Evolutionary conservation across 352 stramenopile species (phyloP), one percentile per base, ranked within the genome.

Genomic region (Saprolegnia parasitica): DNA sequence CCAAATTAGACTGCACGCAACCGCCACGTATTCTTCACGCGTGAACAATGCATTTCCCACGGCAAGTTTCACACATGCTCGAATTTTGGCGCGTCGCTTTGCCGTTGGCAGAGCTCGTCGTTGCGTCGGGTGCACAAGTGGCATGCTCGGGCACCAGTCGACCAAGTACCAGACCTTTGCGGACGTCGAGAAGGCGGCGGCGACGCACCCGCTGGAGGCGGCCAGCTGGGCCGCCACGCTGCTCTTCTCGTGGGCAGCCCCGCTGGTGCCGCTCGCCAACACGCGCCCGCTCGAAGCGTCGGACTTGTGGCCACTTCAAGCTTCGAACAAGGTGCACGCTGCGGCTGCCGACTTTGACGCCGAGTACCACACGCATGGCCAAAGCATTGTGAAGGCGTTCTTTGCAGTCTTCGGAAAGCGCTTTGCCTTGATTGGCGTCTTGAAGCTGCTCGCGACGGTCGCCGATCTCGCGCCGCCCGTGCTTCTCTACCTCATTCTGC

Each of bases 181-280:
- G 5, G 39, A 60, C 35, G 24, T 4, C 47, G 60, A 32, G 29
- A 20, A 61, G 26, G 32, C 10, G 10, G 6, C 47, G 23, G 23
- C n/a, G 4, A 62, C 16, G 4, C 60, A 67, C 29, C 60, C 60
- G 16, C 47, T 60, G 23, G 60, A 67, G 11, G 15, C n/a, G 6
- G 39, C 47, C 15, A 56, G 5, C 15, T 26, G 23, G 21, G 66
- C 73, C 5, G 74, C 75, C 15, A 39, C 60, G 3, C 65, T 86
- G 24, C 65, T 81, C 29, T 83, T 87, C 62, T 71, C 66, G 18
- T 87, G 74, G 70, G 76, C 76, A 39, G 74, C 71, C 24, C 71
- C 73, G 0, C 54, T 87, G 35, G 79, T 87, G 71, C 29, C 63
- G 9, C 4, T 71, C 5, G 79, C 79, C 70, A 83, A 87, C 55